Evolutionary conservation across 2,329 filamentous ascomycete genomes (phyloP).

Genomic region (Shiraia bambusicola): DNA sequence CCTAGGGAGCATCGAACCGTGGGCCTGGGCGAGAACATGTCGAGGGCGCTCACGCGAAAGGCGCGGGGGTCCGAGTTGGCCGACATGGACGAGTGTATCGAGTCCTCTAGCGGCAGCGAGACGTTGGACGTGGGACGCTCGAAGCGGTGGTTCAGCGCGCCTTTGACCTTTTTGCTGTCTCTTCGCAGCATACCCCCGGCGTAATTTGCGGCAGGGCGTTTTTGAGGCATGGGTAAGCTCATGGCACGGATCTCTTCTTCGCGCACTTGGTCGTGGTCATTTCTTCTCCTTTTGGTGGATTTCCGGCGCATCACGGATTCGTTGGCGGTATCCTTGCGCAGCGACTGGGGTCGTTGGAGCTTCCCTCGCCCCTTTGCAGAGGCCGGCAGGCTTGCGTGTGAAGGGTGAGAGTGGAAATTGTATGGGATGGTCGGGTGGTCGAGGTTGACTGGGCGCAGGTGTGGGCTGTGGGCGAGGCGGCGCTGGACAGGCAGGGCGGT

Average conservation of each 20-base stretch:
- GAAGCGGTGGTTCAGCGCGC: slow-evolving; percentile 57
- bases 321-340: slow-evolving; percentile 60
- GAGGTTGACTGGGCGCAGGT: slow-evolving; percentile 49
- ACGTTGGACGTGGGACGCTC: slow-evolving; percentile 69
- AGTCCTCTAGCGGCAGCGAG: slow-evolving; percentile 72
- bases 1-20: slow-evolving; percentile 74
- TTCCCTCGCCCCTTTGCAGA: slow-evolving; percentile 47
- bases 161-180: slow-evolving; percentile 67
- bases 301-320: slow-evolving; percentile 65
- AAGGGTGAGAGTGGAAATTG: slow-evolving; percentile 46
- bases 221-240: slow-evolving; percentile 67
- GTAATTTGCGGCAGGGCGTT: slow-evolving; percentile 62
- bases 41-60: slow-evolving; percentile 78
- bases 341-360: slow-evolving; percentile 50
- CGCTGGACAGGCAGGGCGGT: slow-evolving; percentile 49
- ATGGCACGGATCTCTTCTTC: slow-evolving; percentile 89
- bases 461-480: slow-evolving; percentile 49
- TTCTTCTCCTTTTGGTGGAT: slow-evolving; percentile 68
- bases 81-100: slow-evolving; percentile 75
- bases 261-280: slow-evolving; percentile 67
- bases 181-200: slow-evolving; percentile 62
- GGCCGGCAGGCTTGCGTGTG: slow-evolving; percentile 38
- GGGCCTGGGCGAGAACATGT: slow-evolving; percentile 81
- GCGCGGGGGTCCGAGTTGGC: slow-evolving; percentile 72
- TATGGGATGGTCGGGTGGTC: slow-evolving; percentile 47